Conservation (phyloP, 768 basidiomycete species). For the Podaxis carcinomalis region DNA sequence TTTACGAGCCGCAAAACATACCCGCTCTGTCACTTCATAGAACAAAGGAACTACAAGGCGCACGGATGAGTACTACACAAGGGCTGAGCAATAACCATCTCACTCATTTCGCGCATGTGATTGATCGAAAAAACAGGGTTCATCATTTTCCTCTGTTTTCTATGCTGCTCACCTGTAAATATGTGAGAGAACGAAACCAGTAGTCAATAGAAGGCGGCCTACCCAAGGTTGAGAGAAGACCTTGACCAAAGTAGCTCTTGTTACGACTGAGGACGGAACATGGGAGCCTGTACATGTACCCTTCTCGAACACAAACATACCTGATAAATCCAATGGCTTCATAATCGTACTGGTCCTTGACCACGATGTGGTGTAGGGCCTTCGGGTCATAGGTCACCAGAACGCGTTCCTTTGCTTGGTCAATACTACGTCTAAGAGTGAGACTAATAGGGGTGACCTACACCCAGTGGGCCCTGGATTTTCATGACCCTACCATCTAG, state of each 20-base stretch:
- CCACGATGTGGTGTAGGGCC: constrained; percentile 39
- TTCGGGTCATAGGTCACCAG: constrained; percentile 40
- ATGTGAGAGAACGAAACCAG: too few relatives aligned
- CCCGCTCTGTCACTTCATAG: constrained; percentile 20
- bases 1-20: background rate
- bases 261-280: background rate
- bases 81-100: background rate
- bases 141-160: constrained; percentile 32
- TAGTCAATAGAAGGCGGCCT: background rate
- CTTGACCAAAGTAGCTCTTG: constrained; percentile 13
- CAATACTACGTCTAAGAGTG: background rate
- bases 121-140: constrained; percentile 33
- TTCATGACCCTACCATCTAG: constrained; percentile 28
- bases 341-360: constrained; percentile 34
- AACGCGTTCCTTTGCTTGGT: constrained; percentile 19
- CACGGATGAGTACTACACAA: background rate
- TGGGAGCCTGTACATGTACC: too few relatives aligned
- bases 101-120: constrained; percentile 28
- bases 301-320: constrained; percentile 9
- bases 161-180: constrained; percentile 29
- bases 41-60: constrained; percentile 23
- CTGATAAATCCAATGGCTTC: constrained; percentile 18
- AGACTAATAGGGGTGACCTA: constrained; percentile 14
- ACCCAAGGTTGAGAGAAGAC: constrained; percentile 19
- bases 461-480: constrained; percentile 31